Base-by-base conservation (phyloP, 1,284 basidiomycete genomes). In the Rhodotorula sp. region DNA sequence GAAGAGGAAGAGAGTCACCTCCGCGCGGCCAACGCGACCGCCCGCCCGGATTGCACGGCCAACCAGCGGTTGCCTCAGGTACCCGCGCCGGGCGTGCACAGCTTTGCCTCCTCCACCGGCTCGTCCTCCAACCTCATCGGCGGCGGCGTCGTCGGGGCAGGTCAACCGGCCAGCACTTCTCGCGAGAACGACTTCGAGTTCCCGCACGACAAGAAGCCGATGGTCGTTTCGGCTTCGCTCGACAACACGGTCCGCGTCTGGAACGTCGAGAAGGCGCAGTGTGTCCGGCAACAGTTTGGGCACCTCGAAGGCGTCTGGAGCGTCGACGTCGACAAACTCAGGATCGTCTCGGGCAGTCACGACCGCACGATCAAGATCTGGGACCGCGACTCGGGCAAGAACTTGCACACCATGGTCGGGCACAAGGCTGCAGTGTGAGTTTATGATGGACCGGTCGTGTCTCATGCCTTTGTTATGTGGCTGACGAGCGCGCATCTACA, bases 161-260 rank as follows among this genome's bases (percentile, higher is more conserved):
- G 26, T 29, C 15, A 26, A 10, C 21, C 39, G 65, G 31, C 23
- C 15, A 48, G 26, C 51, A 49, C 14, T 51, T 20, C 21, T 20
- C 58, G 39, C 15, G 70, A 68, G 62, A 64, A 66, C 20, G 67
- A 70, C 48, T 64, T 77, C 29, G 71, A 72, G 31, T 74, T 72
- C 56, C 75, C 68, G 26, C 79, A 77, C 31, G 79, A 80, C 63
- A 82, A 81, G 78, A 79, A 81, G 68, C 89, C 92, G 4, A 84
- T 96, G 21, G 86, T 99, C 67, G 88, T 97, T 70, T 93, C 92
- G 0, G 95, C 94, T 10, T 91, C 90, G 77, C 85, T 98, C 73
- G 96, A 99, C 81, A 98, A 98, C 80, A 98, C 94, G 21, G 90
- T 99, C 83, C 94, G 93, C 81, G 80, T 96, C 23, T 99, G 97